Evolutionary conservation across 352 stramenopile genomes (phyloP).

Genomic region (Phytophthora parvispora): DNA sequence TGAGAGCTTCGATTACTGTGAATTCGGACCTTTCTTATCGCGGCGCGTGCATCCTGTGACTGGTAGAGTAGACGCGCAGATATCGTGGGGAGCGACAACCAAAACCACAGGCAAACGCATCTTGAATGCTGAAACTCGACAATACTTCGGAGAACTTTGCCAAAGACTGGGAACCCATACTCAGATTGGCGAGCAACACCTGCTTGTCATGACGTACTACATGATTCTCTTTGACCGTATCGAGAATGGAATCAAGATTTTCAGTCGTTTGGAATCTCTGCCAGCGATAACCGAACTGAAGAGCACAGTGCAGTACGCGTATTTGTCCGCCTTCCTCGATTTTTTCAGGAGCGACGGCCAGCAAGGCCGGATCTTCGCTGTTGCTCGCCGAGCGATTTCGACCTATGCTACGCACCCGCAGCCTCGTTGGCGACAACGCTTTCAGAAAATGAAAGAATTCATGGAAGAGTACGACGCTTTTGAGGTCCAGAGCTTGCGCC

Average conservation of each 20-base stretch:
- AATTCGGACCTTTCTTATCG: slow-evolving; percentile 59
- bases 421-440: slow-evolving; percentile 58
- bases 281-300: slow-evolving; percentile 8
- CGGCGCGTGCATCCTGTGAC: slow-evolving; percentile 50
- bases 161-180: slow-evolving; percentile 43
- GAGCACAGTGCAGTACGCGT: slow-evolving; percentile 61
- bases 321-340: slow-evolving; percentile 71
- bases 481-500: slow-evolving; percentile 18
- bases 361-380: slow-evolving; percentile 21
- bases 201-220: slow-evolving; percentile 61
- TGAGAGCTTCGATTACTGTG: slow-evolving; percentile 49
- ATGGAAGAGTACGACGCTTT: slow-evolving; percentile 61
- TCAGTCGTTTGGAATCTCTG: slow-evolving; percentile 32
- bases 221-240: slow-evolving; percentile 60
- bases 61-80: slow-evolving; percentile 17
- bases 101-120: slow-evolving; percentile 34
- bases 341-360: slow-evolving; percentile 44
- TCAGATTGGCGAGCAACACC: slow-evolving; percentile 29
- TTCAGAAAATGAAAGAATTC: slow-evolving; percentile 47
- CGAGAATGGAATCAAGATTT: slow-evolving; percentile 41
- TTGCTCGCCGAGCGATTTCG: slow-evolving; percentile 44
- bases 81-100: not conserved
- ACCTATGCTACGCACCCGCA: slow-evolving; percentile 52
- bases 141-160: slow-evolving; percentile 55
- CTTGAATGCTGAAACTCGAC: slow-evolving; percentile 46